phyloP scores from a whole-genome alignment of 805 yeast genomes.

The Candida bentonensis region DNA sequence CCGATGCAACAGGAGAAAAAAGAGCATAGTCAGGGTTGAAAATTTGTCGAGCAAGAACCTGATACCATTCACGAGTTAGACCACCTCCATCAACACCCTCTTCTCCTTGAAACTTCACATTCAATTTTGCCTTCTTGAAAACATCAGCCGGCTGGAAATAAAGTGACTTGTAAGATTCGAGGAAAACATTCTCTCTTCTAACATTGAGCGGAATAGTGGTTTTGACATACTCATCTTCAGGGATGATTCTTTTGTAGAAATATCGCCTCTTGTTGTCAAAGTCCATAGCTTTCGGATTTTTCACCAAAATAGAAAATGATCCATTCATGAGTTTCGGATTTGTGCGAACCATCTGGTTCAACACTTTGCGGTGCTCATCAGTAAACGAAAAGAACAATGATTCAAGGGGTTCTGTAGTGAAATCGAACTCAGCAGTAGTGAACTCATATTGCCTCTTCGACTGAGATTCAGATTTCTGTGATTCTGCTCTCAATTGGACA shows the following conservation, averaged over 20 bases:
- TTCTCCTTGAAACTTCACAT: slow-evolving; percentile 80
- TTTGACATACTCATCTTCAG: slow-evolving; percentile 16
- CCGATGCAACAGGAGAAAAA: slow-evolving; percentile 82
- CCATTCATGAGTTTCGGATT: slow-evolving; percentile 94
- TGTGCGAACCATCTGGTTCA: slow-evolving; percentile 82
- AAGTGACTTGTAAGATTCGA: slow-evolving; percentile 78
- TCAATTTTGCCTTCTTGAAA: slow-evolving; percentile 50
- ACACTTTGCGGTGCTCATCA: slow-evolving; percentile 70
- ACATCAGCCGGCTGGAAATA: slow-evolving; percentile 41
- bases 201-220: slow-evolving; percentile 41
- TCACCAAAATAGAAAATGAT: slow-evolving; percentile 77
- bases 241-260: slow-evolving; percentile 53
- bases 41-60: slow-evolving; percentile 85
- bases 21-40: slow-evolving; percentile 91
- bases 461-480: slow-evolving; percentile 47
- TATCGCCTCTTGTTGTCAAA: slow-evolving; percentile 87
- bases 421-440: slow-evolving; percentile 34
- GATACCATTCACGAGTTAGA: slow-evolving; percentile 94
- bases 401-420: slow-evolving; percentile 62
- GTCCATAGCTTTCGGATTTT: slow-evolving; percentile 79
- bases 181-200: slow-evolving; percentile 79
- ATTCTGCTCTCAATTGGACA: slow-evolving; percentile 36
- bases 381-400: slow-evolving; percentile 74
- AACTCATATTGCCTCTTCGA: slow-evolving; percentile 13
- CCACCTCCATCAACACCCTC: slow-evolving; percentile 99